Base-by-base conservation (phyloP, 2,329 filamentous ascomycete genomes). In the Phaeosphaeriaceae sp. region DNA sequence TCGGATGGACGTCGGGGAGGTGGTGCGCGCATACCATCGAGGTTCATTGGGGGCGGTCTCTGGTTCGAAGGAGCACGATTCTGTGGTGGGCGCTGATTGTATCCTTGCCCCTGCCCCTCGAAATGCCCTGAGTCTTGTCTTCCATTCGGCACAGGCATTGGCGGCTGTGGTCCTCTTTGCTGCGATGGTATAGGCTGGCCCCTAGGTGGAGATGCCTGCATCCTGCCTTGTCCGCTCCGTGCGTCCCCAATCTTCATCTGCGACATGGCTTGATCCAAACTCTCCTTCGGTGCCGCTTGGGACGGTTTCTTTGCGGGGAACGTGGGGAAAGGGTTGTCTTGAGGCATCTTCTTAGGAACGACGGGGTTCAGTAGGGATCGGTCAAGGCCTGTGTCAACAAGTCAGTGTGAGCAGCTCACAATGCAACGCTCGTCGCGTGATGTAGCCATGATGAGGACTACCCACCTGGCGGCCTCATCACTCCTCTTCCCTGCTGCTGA, bases 261-360 rank as follows among this genome's bases (percentile, higher is more conserved):
- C 42, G 76, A 66, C 74, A 78, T 77, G 24, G 68, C 68, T 47
- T 76, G 71, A 19, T 75, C 71, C 54, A 77, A 59, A 20, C 65
- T 64, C 21, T 66, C 68, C 27, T 58, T 60, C 21, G 56, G 41
- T 15, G 60, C 53, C 2, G 56, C 25, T 48, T 58, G 66, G 33
- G 58, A 59, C 17, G 48, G 59, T 48, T 57, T 73, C 56, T 67
- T 74, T 66, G 69, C 67, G 15, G 79, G 79, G 61, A 84, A 83
- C 0, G 75, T 72, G 7, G 82, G 82, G 53, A 84, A 84, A 0
- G 82, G 80, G 59, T 81, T 84, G 66, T 84, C 82, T 59, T 75
- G 73, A 9, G 74, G 62, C 20, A 73, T 49, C 13, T 51, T 63
- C 44, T 66, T 66, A n/a, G 72, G 71, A 4, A 65, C 65, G 13